Evolutionary conservation across 108 stramenopile genomes (phyloP), one percentile per base, ranked within the genome.

Genomic region (Skeletonema costatum): DNA sequence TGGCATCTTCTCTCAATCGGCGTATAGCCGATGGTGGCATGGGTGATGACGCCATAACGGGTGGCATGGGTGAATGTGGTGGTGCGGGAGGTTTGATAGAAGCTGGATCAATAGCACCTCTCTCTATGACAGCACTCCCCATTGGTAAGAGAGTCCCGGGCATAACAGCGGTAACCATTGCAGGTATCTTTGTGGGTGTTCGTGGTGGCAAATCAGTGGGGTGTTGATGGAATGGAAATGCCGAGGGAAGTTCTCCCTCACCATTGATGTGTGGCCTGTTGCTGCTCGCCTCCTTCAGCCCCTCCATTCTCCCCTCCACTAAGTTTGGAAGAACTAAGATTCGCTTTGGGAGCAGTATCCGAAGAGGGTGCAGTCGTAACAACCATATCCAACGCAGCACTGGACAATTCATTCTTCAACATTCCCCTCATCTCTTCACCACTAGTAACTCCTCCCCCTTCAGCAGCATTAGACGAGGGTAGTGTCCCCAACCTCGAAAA

Each of bases 21-120:
- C 64, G 64, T 11, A 74, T 66, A 11, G 73, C 73, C 32, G 64
- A 66, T 17, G 73, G 21, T 46, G 19, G 50, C 50, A 51, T 51
- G 50, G 50, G 50, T 21, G 50, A 51, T 51, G 19, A 4, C 19
- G 50, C 50, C 17, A 19, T 12, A 36, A 36, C 12, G 11, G 41
- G 41, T 0, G 21, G 17, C n/a, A 51, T 7, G 19, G 64, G 39
- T 36, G 64, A 65, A 32, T 39, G 64, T 25, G 35, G 39, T 36
- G 64, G 39, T 17, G 64, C 10, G 13, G 38, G 64, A n/a, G 64
- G 64, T 17, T 17, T 5, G 36, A 39, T 35, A n/a, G 64, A 39
- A 17, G 38, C 38, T 21, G 64, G 64, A 42, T 39, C 25, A 51
- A 58, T 36, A 0, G 13, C 33, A 70, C 46, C 33, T 25, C 46